A percentile compares a stretch with the other conserved stretches of the same genome.
phyloP scores from a whole-genome alignment of 2,329 filamentous ascomycete genomes.

The Aureobasidium mangrovei region DNA sequence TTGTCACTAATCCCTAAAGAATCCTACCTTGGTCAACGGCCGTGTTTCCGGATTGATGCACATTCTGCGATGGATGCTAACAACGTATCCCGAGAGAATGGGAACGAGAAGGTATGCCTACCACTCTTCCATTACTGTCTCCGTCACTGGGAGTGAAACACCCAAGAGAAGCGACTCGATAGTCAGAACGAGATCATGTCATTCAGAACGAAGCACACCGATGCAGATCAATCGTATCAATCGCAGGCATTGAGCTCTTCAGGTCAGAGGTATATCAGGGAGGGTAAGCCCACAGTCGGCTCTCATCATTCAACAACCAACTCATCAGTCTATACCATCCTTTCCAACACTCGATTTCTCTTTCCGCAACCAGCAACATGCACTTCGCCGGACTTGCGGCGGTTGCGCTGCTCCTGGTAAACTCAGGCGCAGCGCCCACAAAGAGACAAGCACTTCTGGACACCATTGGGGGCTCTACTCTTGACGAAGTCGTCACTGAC shows the following conservation, averaged over 20 bases:
- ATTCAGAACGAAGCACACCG: too few species aligned
- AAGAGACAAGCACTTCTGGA: slow-evolving; percentile 12
- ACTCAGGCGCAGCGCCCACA: slow-evolving; percentile 5
- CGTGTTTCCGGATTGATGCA: neutral
- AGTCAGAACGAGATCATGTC: slow-evolving; percentile 5
- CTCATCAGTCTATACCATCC: neutral
- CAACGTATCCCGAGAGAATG: neutral
- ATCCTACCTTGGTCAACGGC: neutral
- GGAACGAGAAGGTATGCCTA: neutral
- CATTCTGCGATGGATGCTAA: neutral
- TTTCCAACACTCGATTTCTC: neutral
- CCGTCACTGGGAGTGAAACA: neutral
- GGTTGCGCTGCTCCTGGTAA: slow-evolving; percentile 4
- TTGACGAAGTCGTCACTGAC: slow-evolving; percentile 4
- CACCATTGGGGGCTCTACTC: neutral
- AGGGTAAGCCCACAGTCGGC: neutral
- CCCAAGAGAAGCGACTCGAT: neutral
- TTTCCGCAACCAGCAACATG: slow-evolving; percentile 2
- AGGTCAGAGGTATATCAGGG: neutral
- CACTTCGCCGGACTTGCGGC: slow-evolving; percentile 8
- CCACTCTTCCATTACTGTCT: neutral
- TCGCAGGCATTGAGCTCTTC: neutral
- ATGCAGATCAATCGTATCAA: neutral
- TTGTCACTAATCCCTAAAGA: too few species aligned
- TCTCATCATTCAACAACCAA: neutral